phyloP scores from a whole-genome alignment of 1,284 basidiomycete species.

The Sporisorium exsertum region DNA sequence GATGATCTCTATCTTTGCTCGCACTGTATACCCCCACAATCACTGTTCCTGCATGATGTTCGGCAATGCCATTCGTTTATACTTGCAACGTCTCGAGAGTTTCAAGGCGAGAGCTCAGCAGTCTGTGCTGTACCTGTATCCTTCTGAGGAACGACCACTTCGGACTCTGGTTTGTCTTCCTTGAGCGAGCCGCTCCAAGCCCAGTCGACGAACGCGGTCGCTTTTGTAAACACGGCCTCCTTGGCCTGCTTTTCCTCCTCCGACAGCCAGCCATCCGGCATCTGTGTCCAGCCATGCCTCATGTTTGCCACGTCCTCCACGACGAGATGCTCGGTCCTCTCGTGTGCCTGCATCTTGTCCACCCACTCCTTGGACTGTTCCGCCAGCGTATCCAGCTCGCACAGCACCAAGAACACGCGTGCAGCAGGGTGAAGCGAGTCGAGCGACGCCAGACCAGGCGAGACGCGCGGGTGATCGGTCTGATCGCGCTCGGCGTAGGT shows the following conservation, averaged over 20 bases:
- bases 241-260: conserved; percentile 35
- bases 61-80: background rate
- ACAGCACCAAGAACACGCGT: conserved; percentile 49
- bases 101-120: conserved; percentile 1
- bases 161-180: conserved; percentile 24
- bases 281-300: conserved; percentile 55
- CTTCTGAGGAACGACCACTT: conserved; percentile 29
- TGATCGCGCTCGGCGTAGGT: conserved; percentile 49
- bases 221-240: conserved; percentile 34
- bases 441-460: conserved; percentile 52
- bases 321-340: conserved; percentile 34
- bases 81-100: background rate
- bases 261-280: conserved; percentile 49
- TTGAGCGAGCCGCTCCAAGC: conserved; percentile 29
- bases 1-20: background rate
- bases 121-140: conserved; percentile 18
- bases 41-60: background rate
- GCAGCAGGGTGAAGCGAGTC: conserved; percentile 47
- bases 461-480: conserved; percentile 47
- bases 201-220: conserved; percentile 39
- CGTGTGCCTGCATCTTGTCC: conserved; percentile 34
- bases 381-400: conserved; percentile 50
- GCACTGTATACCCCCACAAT: conserved; percentile 3
- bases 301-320: conserved; percentile 42
- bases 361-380: conserved; percentile 58